Conservation (phyloP, 2,329 filamentous ascomycete species). For the Trichoderma asperellum region DNA sequence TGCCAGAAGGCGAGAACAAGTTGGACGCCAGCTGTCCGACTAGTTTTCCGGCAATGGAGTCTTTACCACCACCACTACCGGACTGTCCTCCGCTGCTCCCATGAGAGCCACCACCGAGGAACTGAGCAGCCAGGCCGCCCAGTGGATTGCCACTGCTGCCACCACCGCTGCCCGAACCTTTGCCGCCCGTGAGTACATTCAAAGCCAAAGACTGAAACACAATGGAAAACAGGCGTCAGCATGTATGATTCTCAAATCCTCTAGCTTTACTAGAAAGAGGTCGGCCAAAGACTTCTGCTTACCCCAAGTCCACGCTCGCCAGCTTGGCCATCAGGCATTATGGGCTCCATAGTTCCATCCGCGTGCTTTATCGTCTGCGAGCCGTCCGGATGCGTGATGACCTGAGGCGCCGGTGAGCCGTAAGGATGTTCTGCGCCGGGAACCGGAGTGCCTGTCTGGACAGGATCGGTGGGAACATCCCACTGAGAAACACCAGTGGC, state of each 20-base stretch:
- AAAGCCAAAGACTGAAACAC: constrained; percentile 59
- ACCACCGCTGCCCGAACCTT: constrained; percentile 39
- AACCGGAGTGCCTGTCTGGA: constrained; percentile 60
- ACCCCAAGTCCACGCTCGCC: constrained; percentile 69
- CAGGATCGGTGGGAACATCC: constrained; percentile 70
- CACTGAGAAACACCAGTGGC: constrained; percentile 73
- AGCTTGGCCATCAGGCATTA: constrained; percentile 56
- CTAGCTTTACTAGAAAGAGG: not conserved
- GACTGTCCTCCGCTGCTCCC: constrained; percentile 36
- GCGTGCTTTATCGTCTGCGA: constrained; percentile 63
- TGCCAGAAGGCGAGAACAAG: constrained; percentile 52
- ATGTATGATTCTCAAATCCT: not conserved
- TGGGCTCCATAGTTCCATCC: constrained; percentile 65
- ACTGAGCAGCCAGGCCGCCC: constrained; percentile 52
- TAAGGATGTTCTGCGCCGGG: constrained; percentile 66
- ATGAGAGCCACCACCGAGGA: constrained; percentile 46
- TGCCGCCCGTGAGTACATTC: constrained; percentile 60
- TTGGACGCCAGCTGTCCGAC: constrained; percentile 61
- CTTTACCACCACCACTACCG: constrained; percentile 44
- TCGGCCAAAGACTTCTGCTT: constrained; percentile 42
- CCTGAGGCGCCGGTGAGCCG: constrained; percentile 58
- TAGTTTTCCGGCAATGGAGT: constrained; percentile 56
- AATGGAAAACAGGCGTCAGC: constrained; percentile 27
- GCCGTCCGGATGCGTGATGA: constrained; percentile 66
- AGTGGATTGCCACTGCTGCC: constrained; percentile 45